phyloP scores from a whole-genome alignment of 1,139 yeast genomes.

The Suhomyces terraborum region DNA sequence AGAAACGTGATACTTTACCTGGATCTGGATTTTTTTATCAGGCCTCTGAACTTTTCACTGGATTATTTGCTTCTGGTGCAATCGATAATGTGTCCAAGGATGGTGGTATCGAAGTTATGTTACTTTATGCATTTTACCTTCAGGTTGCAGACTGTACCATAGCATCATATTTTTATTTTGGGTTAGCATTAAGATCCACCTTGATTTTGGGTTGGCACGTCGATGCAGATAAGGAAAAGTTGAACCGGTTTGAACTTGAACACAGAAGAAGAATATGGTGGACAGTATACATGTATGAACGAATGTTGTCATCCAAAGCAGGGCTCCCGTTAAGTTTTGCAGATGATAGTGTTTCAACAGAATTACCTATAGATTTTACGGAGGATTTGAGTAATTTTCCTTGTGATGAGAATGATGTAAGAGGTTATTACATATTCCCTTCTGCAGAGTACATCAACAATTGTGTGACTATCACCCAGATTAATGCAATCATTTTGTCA shows the following conservation, averaged over 20 bases:
- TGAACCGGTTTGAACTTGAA: slow-evolving; percentile 69
- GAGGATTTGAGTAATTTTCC: slow-evolving; percentile 55
- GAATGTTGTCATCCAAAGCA: slow-evolving; percentile 83
- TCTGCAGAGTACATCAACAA: slow-evolving; percentile 78
- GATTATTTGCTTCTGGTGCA: slow-evolving; percentile 76
- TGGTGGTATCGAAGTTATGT: slow-evolving; percentile 79
- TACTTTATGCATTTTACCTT: slow-evolving; percentile 75
- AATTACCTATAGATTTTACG: slow-evolving; percentile 71
- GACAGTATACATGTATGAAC: slow-evolving; percentile 88
- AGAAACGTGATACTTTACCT: slow-evolving; percentile 50
- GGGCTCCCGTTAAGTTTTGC: slow-evolving; percentile 79
- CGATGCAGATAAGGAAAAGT: slow-evolving; percentile 68
- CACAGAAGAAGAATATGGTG: slow-evolving; percentile 86
- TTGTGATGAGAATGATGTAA: slow-evolving; percentile 51
- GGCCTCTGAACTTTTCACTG: slow-evolving; percentile 74
- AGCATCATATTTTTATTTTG: slow-evolving; percentile 79
- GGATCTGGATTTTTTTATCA: slow-evolving; percentile 77
- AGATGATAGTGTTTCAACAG: slow-evolving; percentile 78
- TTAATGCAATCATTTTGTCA: slow-evolving; percentile 72
- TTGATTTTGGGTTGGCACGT: slow-evolving; percentile 81
- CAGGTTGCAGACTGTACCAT: slow-evolving; percentile 87
- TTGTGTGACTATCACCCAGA: slow-evolving; percentile 79
- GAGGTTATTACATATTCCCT: slow-evolving; percentile 69
- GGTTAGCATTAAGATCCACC: slow-evolving; percentile 74
- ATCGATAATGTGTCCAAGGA: slow-evolving; percentile 74